Conservation (phyloP, 1,284 basidiomycete genomes). For the Heterobasidion occidentale region DNA sequence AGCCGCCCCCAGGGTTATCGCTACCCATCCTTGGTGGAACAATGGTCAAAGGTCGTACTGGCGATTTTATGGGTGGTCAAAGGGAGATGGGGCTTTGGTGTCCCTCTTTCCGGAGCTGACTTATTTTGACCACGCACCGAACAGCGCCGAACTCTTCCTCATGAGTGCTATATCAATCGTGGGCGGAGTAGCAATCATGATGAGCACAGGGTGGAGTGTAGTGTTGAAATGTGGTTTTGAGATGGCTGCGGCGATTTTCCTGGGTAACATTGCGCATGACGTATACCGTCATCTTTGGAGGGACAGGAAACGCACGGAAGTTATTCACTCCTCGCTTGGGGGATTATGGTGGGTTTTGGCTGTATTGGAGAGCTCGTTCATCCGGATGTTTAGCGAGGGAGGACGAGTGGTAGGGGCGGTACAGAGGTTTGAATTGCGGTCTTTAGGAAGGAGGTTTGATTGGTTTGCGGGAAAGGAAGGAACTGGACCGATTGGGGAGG, state of each 20-base stretch:
- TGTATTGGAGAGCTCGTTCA: conserved; percentile 37
- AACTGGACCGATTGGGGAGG: conserved; percentile 32
- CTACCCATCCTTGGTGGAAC: conserved; percentile 54
- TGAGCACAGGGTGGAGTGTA: conserved; percentile 6
- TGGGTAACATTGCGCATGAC: conserved; percentile 40
- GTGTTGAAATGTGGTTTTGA: conserved; percentile 15
- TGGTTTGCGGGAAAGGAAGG: conserved; percentile 43
- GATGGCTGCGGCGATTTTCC: conserved; percentile 21
- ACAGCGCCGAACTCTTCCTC: conserved; percentile 39
- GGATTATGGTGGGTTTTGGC: conserved; percentile 32
- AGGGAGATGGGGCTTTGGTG: conserved; percentile 47
- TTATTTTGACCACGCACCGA: conserved; percentile 40
- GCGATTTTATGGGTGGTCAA: conserved; percentile 52
- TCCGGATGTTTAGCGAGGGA: conserved; percentile 43
- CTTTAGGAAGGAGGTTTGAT: conserved; percentile 39
- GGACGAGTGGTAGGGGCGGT: conserved; percentile 40
- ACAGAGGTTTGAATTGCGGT: conserved; percentile 30
- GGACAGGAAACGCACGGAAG: conserved; percentile 24
- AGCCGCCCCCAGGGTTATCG: conserved; percentile 38
- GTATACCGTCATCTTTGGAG: conserved; percentile 36
- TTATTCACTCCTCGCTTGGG: conserved; percentile 27
- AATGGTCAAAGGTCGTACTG: conserved; percentile 38
- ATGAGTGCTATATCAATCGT: conserved; percentile 14
- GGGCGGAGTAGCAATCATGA: conserved; percentile 8
- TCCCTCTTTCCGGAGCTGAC: conserved; percentile 36